Evolutionary conservation across 1,284 basidiomycete species (phyloP), one percentile per base, ranked within the genome.

Genomic region (Singerocomus rubriflavus): DNA sequence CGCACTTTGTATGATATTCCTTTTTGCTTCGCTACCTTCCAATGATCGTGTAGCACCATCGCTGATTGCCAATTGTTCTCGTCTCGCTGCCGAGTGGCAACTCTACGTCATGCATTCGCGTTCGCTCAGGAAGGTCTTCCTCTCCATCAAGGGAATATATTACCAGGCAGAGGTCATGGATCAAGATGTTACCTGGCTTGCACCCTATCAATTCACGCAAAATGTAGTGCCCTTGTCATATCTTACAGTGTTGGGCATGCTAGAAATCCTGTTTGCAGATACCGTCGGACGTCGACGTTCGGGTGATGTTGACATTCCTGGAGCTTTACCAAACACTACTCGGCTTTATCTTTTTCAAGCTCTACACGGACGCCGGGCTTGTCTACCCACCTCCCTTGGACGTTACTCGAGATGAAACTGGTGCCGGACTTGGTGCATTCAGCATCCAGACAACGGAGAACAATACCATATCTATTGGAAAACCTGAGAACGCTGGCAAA

Each of bases 131-230:
- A 98, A 98, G 72, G 84, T 90, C 30, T 99, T 99, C 74, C 78
- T 99, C 51, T 96, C 93, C 45, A 98, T 99, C 72, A 99, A 99
- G 73, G 97, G 97, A 41, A 85, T 99, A 52, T 99, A 99, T 73
- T 98, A 97, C 73, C 96, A 99, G 72, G 94, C 93, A 12, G 92
- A 97, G 66, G 81, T 98, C 29, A 84, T 91, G 75, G 95, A 93
- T 58, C 92, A 99, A 72, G 85, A 80, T 30, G 81, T 98, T 45
- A 95, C 94, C 44, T 99, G 97, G 97, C 83, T 99, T 27, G 93
- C 98, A 21, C 95, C 96, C 1, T 99, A 98, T 71, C 91, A 94
- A 66, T 99, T 99, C 71, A 96, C 95, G 5, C 97, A 99, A 75
- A 88, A 82, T 60, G 94, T 97, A 62, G 53, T 81, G 71, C 38